Base-by-base conservation (phyloP, 371 early-diverging fungal species). In the Mortierella sp. region DNA sequence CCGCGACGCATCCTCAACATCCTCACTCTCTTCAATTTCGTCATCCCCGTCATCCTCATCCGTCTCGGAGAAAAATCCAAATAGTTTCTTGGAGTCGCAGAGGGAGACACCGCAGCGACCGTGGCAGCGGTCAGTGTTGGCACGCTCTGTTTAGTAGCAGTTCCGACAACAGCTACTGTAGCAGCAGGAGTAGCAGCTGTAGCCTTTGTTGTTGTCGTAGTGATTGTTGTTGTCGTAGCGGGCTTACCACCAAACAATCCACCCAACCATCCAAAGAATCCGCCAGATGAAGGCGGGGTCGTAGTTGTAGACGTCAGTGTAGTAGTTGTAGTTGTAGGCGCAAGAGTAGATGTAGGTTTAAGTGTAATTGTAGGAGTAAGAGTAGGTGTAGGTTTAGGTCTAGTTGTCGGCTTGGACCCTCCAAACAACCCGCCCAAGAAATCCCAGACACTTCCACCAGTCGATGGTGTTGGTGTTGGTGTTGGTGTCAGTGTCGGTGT, bases 11-110 rank as follows among this genome's bases (percentile, higher is more conserved):
- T 29, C 19, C 8, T 50, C 41, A 26, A 10, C 31, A 11, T 41
- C 66, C 45, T 73, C 34, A 34, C 3, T 11, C 22, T 11, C 29
- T 1, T 66, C 73, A 2, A 5, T 19, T 0, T n/a, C 22, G 19
- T 7, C n/a, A n/a, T 48, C n/a, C 26, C 0, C 44, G 2, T 31
- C 55, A 6, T n/a, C 24, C 8, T 26, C 44, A 5, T 70, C 45
- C 10, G 8, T 13, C 14, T 70, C 63, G 2, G 70, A 70, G 61
- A 61, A 61, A 31, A 70, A 43, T n/a, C 70, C 70, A 45, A 70
- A 70, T 11, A 52, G 22, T 4, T 29, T 16, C 45, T 55, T 40
- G 70, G 47, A 7, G 44, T 58, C 14, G 70, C 45, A 11, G 53
- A 8, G 6, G 61, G 29, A 4, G 61, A 19, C 14, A n/a, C 1